These are phyloP conservation scores for Corylus americana DNA, from an alignment of 306 rosid genomes.

Conservation along the genomic window DNA sequence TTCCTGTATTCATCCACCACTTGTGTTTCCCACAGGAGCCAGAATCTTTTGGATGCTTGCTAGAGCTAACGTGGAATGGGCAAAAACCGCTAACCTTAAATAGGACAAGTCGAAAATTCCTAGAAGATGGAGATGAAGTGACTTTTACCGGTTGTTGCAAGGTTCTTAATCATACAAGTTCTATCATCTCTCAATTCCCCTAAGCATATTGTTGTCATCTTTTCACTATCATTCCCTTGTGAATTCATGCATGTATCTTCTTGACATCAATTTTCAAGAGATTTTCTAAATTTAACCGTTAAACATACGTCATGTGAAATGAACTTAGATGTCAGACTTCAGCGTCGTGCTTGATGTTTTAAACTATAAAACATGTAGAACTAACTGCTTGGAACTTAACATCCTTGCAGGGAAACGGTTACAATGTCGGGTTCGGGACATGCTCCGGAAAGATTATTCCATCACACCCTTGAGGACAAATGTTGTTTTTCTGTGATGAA, in stretches of 20 bases:
- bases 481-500: background rate
- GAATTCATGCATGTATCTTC: no score
- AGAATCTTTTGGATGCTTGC: constrained; percentile 76
- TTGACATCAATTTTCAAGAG: no score
- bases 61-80: constrained; percentile 94
- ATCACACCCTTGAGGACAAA: constrained; percentile 39
- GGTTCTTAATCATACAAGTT: constrained; percentile 43
- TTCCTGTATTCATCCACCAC: constrained; percentile 5
- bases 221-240: no score
- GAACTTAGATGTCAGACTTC: no score
- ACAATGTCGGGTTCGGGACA: constrained; percentile 80
- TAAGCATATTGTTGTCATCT: background rate
- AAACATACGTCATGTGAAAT: no score
- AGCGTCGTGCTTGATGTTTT: background rate
- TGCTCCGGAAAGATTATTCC: constrained; percentile 84
- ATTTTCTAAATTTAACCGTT: no score
- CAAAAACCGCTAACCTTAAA: constrained; percentile 62
- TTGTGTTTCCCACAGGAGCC: constrained; percentile 61
- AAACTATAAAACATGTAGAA: background rate
- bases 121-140: constrained; percentile 98
- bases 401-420: constrained; percentile 69
- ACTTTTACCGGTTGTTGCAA: constrained; percentile 71
- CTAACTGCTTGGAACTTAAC: background rate
- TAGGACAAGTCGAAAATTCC: constrained; percentile 66
- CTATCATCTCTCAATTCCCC: constrained; percentile 2